Evolutionary conservation across 2,329 filamentous ascomycete genomes (phyloP), one percentile per base, ranked within the genome.

Genomic region (Diaporthe sp.): DNA sequence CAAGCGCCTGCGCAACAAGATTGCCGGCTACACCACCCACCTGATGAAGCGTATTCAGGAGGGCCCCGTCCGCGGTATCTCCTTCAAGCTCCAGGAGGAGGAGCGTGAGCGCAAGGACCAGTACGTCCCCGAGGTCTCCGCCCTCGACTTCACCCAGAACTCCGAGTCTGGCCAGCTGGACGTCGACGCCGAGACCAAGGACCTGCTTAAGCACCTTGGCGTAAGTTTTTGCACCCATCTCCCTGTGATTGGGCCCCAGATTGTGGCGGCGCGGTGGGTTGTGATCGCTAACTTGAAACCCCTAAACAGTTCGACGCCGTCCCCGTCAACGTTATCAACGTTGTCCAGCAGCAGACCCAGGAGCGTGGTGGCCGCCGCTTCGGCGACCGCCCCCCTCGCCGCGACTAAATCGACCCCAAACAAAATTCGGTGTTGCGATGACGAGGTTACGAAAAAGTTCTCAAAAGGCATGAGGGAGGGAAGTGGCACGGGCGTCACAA

Each of bases 71-170:
- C 97, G 97, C 83, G 97, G 97, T 91, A 99, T 99, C 89, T 99
- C 97, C 88, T 99, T 99, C 96, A 99, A 99, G 93, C 95, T 99
- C 77, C 97, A 99, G 90, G 97, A 99, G 91, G 97, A 99, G 91
- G 97, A 99, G 93, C 95, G 97, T 92, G 97, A 99, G 91, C 94
- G 97, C 87, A 99, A 99, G 94, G 97, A 99, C 91, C 97, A 99
- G 91, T 99, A 98, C 91, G 97, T 99, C 80, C 97, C 97, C 84
- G 97, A 99, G 90, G 91, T 99, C 82, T 99, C 97, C 77, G 97
- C 97, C 85, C 94, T 99, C 86, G 97, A 99, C 92, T 97, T 98
- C 90, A 92, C 93, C 84, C 95, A 98, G 91, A 95, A 94, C 89
- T 92, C 91, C 86, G 97, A 98, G 90, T 93, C 89, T 85, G 97